Percentiles rank a stretch among this genome's conserved stretches.
These are phyloP conservation scores for Tetrapyrgos nigripes DNA, from an alignment of 1,284 basidiomycete species.

Conservation along the genomic window DNA sequence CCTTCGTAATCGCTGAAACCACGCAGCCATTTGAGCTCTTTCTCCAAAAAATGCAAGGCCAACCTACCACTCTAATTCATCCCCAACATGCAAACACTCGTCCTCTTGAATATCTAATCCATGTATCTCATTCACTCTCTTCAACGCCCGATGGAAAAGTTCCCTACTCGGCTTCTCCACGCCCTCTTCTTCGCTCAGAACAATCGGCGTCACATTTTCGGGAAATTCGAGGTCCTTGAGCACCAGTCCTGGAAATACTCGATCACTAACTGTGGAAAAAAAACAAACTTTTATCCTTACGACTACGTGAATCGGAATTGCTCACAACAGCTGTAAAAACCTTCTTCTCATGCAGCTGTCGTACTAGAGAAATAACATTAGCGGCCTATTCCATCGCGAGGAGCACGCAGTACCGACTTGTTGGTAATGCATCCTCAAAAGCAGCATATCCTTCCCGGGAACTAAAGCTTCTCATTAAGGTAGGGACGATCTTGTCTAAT, in stretches of 20 bases:
- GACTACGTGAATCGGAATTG: constrained; percentile 73
- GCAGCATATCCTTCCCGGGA: constrained; percentile 72
- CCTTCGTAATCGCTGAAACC: constrained; percentile 70
- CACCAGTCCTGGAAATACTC: constrained; percentile 48
- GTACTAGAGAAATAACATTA: constrained; percentile 45
- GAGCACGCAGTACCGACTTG: constrained; percentile 36
- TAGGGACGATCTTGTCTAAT: constrained; percentile 57
- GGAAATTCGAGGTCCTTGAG: constrained; percentile 65
- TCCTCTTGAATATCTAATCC: constrained; percentile 36
- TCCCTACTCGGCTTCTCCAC: constrained; percentile 69
- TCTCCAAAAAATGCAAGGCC: neutral
- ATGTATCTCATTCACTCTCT: constrained; percentile 32
- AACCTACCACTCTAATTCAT: constrained; percentile 68
- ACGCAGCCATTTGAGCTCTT: constrained; percentile 11
- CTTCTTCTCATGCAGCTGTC: constrained; percentile 45
- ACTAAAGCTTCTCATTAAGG: constrained; percentile 68
- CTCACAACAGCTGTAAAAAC: constrained; percentile 67
- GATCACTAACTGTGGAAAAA: neutral
- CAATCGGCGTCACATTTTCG: constrained; percentile 52
- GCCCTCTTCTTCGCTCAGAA: constrained; percentile 70
- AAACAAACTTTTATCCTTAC: constrained; percentile 46
- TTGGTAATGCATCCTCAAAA: constrained; percentile 67
- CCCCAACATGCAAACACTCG: constrained; percentile 73
- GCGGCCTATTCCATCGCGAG: neutral
- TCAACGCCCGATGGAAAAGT: constrained; percentile 60